Evolutionary conservation across 139 green algal genomes (phyloP), one percentile per base, ranked within the genome.

Genomic region (Haematococcus sp.): DNA sequence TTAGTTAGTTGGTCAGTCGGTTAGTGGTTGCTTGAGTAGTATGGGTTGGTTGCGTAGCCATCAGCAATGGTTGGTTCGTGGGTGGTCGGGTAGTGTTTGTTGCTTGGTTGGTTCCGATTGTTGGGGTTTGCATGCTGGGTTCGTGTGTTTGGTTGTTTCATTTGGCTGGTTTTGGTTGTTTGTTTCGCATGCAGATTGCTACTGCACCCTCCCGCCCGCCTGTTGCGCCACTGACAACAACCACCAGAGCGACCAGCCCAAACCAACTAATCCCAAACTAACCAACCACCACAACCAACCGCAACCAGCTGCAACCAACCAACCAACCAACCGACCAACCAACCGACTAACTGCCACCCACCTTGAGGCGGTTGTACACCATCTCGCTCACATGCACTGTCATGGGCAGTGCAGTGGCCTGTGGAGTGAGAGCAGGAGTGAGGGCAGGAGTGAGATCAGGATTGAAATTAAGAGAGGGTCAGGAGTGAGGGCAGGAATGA

Each of bases 331-430:
- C n/a, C n/a, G n/a, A n/a, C n/a, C n/a, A n/a, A n/a, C n/a, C n/a
- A n/a, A n/a, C n/a, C n/a, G n/a, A 7, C 31, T 68, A 74, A 55
- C 34, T 75, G 67, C 59, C 67, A 40, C 71, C 40, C 67, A 59
- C 46, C 49, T 76, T 66, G 5, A 77, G 52, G 5, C 73, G 54
- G 52, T 77, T 79, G 69, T 75, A 75, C 20, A 77, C 73, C 51
- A 73, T 70, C 60, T 84, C 78, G 25, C 72, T 80, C 22, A 80
- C 60, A 34, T 84, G 79, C 27, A 84, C 44, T 1, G 74, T 74
- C 52, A 76, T 81, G 33, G 79, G 79, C 63, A 79, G 79, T n/a
- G 79, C 79, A 0, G 28, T 75, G 66, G 20, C 49, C 34, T 20
- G 25, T 55, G 25, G 51, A 28, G 0, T 73, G 63, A 3, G 31